Percentiles rank a stretch among this genome's conserved stretches.
Evolutionary conservation across 495 filamentous ascomycete species (phyloP).

Genomic region (Thermochaetoides thermophila): DNA sequence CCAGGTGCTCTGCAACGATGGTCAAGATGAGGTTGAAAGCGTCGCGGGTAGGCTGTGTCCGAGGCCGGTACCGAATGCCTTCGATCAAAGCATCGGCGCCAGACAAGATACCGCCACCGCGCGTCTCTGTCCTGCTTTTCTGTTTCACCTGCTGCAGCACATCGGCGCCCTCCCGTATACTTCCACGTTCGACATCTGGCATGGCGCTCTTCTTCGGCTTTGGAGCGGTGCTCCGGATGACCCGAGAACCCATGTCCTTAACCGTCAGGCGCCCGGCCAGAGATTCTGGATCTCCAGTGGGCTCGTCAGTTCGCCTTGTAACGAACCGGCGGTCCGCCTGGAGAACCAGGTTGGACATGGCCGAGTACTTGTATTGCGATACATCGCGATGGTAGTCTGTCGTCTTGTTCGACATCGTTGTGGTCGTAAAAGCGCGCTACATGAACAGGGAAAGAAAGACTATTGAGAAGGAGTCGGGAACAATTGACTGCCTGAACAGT

Average conservation of each 20-base stretch:
- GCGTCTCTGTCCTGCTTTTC: conserved; percentile 68
- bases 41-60: conserved; percentile 81
- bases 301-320: conserved; percentile 80
- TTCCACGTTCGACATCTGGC: conserved; percentile 57
- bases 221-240: conserved; percentile 63
- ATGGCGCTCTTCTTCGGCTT: conserved; percentile 60
- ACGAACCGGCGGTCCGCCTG: conserved; percentile 96
- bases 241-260: conserved; percentile 81
- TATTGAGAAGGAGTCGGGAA: background rate
- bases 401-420: conserved; percentile 35
- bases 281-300: conserved; percentile 93
- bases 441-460: too few species aligned
- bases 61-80: conserved; percentile 67
- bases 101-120: conserved; percentile 69
- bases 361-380: conserved; percentile 98
- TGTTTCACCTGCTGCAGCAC: conserved; percentile 74
- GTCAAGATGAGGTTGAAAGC: conserved; percentile 95
- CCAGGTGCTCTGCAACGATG: conserved; percentile 73
- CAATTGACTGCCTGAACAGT: background rate
- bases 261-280: conserved; percentile 87
- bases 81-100: conserved; percentile 78
- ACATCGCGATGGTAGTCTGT: conserved; percentile 77
- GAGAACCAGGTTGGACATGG: conserved; percentile 99
- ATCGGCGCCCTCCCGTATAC: conserved; percentile 72
- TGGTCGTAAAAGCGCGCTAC: background rate